A percentile compares a stretch with the other conserved stretches of the same genome.
Evolutionary conservation across 2,329 filamentous ascomycete species (phyloP).

Genomic region (Bipolaris oryzae): DNA sequence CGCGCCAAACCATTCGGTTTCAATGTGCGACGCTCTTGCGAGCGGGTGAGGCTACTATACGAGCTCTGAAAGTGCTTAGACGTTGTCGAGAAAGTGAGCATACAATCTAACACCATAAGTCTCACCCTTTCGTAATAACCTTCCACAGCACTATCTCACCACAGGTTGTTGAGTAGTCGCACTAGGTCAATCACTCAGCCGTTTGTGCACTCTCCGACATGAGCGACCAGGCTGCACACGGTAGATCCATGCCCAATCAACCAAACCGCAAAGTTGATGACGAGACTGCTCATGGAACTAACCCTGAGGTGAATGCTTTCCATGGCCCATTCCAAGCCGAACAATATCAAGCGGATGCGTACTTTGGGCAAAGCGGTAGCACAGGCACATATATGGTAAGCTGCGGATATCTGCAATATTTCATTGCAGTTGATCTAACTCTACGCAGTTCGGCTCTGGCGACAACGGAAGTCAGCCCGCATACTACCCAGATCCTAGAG

Average conservation of each 20-base stretch:
- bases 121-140: too few relatives aligned
- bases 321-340: neutral
- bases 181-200: neutral
- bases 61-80: too few relatives aligned
- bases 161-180: neutral
- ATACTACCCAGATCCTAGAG: neutral
- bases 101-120: too few relatives aligned
- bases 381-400: neutral
- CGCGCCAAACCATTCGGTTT: neutral
- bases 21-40: neutral
- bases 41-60: too few relatives aligned
- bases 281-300: neutral
- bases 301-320: neutral
- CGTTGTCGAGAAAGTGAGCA: too few relatives aligned
- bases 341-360: neutral
- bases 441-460: neutral
- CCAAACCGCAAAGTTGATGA: neutral
- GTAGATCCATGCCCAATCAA: neutral
- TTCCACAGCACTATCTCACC: neutral
- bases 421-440: neutral
- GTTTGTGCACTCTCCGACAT: neutral
- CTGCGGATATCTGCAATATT: neutral
- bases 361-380: too few relatives aligned
- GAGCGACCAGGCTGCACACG: neutral
- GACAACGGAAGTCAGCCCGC: neutral